Percentiles rank a stretch among this genome's conserved stretches.
Conservation (phyloP, 2,329 filamentous ascomycete genomes). For the Cercospora sp. region DNA sequence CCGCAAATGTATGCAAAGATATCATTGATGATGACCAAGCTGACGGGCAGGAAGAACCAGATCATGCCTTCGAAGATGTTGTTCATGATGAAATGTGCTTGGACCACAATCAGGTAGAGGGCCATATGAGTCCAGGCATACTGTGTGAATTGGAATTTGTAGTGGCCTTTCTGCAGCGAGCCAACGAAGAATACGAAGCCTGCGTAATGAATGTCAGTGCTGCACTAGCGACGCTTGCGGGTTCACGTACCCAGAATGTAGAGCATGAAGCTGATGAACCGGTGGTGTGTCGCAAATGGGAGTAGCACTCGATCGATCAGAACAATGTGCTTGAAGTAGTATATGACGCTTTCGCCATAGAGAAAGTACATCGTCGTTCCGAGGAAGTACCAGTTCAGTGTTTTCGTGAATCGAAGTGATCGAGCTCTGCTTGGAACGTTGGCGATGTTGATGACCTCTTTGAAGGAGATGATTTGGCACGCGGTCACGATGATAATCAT, state of each 20-base stretch:
- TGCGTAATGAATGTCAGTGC: constrained; percentile 40
- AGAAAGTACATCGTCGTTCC: constrained; percentile 99
- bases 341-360: constrained; percentile 98
- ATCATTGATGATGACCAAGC: constrained; percentile 96
- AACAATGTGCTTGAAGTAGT: constrained; percentile 99
- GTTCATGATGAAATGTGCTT: constrained; percentile 99
- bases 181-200: constrained; percentile 98
- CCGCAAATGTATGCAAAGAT: constrained; percentile 98
- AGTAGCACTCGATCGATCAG: constrained; percentile 90
- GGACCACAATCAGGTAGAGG: constrained; percentile 93
- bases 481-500: constrained; percentile 90
- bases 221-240: not conserved
- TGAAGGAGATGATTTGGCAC: constrained; percentile 95
- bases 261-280: constrained; percentile 97
- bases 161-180: constrained; percentile 91
- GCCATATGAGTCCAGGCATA: constrained; percentile 99
- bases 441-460: constrained; percentile 97
- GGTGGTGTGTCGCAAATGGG: constrained; percentile 92
- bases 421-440: constrained; percentile 90
- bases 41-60: constrained; percentile 96
- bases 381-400: constrained; percentile 98
- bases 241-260: constrained; percentile 87
- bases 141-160: constrained; percentile 98
- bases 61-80: constrained; percentile 99
- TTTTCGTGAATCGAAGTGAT: constrained; percentile 90